Percentiles rank a stretch among this genome's conserved stretches.
phyloP scores from a whole-genome alignment of 1,284 basidiomycete genomes.

The Moesziomyces globuligerus region DNA sequence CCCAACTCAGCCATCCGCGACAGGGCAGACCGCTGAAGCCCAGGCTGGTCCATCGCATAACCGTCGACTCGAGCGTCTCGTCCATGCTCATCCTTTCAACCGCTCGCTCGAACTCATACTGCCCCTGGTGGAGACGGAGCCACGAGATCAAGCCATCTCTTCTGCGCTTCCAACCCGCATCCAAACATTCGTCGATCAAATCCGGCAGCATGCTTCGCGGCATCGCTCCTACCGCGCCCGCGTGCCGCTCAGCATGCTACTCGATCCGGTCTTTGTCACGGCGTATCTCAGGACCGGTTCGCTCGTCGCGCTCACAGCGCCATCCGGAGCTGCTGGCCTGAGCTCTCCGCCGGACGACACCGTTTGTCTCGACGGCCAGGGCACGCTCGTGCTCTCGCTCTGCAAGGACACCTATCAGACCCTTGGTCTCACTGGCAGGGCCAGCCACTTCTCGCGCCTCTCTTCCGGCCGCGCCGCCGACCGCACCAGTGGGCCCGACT shows the following conservation, averaged over 20 bases:
- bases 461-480: conserved; percentile 62
- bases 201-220: background rate
- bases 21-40: too few relatives aligned
- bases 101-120: conserved; percentile 51
- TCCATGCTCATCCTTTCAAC: conserved; percentile 57
- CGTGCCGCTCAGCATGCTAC: conserved; percentile 55
- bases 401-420: conserved; percentile 64
- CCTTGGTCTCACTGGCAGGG: conserved; percentile 60
- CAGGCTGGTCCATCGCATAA: conserved; percentile 1
- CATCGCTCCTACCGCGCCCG: conserved; percentile 42
- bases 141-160: background rate
- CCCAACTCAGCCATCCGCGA: background rate
- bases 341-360: conserved; percentile 48
- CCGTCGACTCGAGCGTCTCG: conserved; percentile 3
- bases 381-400: conserved; percentile 60
- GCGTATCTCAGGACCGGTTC: conserved; percentile 54
- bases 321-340: conserved; percentile 15
- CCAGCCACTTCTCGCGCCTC: conserved; percentile 50
- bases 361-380: conserved; percentile 60
- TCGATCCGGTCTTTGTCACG: conserved; percentile 58
- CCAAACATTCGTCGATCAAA: conserved; percentile 13
- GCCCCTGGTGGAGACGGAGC: conserved; percentile 9
- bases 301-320: conserved; percentile 51
- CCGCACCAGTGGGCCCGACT: conserved; percentile 50
- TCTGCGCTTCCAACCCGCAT: conserved; percentile 7